Conservation (phyloP, 805 yeast species). For the Saturnispora sekii region DNA sequence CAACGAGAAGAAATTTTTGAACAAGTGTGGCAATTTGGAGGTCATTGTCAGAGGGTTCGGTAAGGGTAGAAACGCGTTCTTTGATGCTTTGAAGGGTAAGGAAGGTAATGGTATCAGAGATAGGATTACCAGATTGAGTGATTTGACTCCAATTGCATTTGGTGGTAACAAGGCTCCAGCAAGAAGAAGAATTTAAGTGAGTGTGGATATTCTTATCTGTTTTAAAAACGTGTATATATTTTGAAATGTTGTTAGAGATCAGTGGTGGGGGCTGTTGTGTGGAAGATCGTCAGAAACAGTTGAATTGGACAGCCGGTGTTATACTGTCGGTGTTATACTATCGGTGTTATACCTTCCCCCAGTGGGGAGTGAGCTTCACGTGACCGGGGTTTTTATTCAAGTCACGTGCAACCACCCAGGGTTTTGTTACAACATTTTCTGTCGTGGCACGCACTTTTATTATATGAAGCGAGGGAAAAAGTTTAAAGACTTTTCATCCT, state of each 20-base stretch:
- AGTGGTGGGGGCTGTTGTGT: too few species aligned
- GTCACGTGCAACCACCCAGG: conserved; percentile 12
- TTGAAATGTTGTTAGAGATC: neutral
- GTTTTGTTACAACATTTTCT: conserved; percentile 9
- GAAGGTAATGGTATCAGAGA: conserved; percentile 69
- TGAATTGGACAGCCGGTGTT: too few species aligned
- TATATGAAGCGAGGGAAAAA: conserved; percentile 1
- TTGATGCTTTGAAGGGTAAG: conserved; percentile 75
- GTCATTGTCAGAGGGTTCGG: conserved; percentile 75
- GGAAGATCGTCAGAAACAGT: too few species aligned
- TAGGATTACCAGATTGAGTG: conserved; percentile 62
- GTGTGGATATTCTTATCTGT: neutral
- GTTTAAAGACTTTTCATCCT: neutral
- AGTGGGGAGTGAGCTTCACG: neutral
- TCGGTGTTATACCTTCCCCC: too few species aligned
- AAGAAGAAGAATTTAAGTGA: conserved; percentile 49
- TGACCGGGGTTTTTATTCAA: neutral
- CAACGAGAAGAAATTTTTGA: conserved; percentile 36
- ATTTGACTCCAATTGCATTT: conserved; percentile 72
- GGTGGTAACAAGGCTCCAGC: conserved; percentile 90
- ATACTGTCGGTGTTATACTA: too few species aligned
- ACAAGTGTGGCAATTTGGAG: conserved; percentile 51
- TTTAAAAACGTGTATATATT: conserved; percentile 2
- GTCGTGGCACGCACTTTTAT: conserved; percentile 9
- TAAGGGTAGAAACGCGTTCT: conserved; percentile 81